These are phyloP conservation scores for Crucihimalaya himalaica DNA, from an alignment of 345 rosid genomes.

Conservation along the genomic window DNA sequence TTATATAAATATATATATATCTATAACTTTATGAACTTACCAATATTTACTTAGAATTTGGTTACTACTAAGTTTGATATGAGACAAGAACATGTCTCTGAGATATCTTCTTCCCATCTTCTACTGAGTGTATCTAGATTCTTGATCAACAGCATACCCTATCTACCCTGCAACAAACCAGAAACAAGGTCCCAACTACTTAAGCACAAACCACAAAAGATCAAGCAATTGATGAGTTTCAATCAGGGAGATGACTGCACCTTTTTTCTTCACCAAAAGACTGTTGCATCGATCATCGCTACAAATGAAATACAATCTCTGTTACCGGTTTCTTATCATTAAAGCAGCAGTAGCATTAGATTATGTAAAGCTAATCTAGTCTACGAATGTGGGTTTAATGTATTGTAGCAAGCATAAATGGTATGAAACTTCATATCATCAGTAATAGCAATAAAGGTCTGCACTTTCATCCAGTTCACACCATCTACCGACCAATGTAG, in stretches of 20 bases:
- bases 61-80: conserved; percentile 31
- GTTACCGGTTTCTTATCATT: conserved; percentile 3
- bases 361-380: not conserved
- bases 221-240: not conserved
- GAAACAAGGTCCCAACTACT: conserved; percentile 32
- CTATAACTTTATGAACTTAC: conserved; percentile 15
- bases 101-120: conserved; percentile 32
- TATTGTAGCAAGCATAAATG: not conserved
- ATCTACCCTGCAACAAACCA: conserved; percentile 47
- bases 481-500: conserved; percentile 12
- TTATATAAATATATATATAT: not conserved
- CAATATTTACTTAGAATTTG: conserved; percentile 28
- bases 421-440: not conserved
- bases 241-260: conserved; percentile 10
- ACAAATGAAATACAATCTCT: not conserved
- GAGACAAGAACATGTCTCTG: conserved; percentile 37
- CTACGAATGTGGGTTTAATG: conserved; percentile 8
- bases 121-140: conserved; percentile 12
- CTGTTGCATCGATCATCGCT: conserved; percentile 3
- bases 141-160: conserved; percentile 35
- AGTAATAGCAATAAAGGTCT: not conserved
- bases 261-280: conserved; percentile 23
- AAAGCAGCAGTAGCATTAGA: not conserved
- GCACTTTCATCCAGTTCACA: not conserved
- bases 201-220: not conserved